Evolutionary conservation across 306 rosid genomes (phyloP).

Genomic region (Inga leiocalycina): DNA sequence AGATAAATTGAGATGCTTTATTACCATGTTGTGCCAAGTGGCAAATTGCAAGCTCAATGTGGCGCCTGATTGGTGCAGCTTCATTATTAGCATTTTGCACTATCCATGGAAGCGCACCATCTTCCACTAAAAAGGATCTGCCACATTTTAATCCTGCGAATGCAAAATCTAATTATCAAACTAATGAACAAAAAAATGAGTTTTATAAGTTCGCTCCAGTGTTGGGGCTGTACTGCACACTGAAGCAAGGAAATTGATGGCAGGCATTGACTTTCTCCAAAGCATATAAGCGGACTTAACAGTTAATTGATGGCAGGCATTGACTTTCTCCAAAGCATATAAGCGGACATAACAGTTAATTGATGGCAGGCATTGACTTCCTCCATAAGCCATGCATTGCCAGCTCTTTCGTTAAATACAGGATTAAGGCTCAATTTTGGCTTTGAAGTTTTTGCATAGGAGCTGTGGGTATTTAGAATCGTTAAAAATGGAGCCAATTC

Average conservation of each 20-base stretch:
- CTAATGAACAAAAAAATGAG: slow-evolving; percentile 13
- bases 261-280: slow-evolving; percentile 1
- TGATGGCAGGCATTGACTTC: neutral
- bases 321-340: neutral
- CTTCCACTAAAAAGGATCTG: slow-evolving; percentile 85
- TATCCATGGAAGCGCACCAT: slow-evolving; percentile 97
- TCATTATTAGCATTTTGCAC: slow-evolving; percentile 90
- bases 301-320: neutral
- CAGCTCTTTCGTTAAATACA: neutral
- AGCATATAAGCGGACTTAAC: neutral
- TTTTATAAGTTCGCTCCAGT: neutral
- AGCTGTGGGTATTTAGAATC: too few species aligned
- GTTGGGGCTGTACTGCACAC: neutral
- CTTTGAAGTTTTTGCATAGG: too few species aligned
- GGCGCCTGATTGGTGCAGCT: slow-evolving; percentile 97
- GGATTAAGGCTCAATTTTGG: too few species aligned
- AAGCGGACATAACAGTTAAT: neutral
- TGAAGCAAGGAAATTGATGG: neutral
- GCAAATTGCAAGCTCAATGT: slow-evolving; percentile 95
- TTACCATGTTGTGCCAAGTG: slow-evolving; percentile 98
- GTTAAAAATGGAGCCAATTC: too few species aligned
- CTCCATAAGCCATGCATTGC: neutral
- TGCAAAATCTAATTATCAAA: slow-evolving; percentile 26
- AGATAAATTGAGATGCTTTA: slow-evolving; percentile 21
- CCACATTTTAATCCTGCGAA: slow-evolving; percentile 68